A percentile compares a stretch with the other conserved stretches of the same genome.
These are phyloP conservation scores for Plasmodium berghei DNA, from an alignment of 169 alveolate species.

Conservation along the genomic window DNA sequence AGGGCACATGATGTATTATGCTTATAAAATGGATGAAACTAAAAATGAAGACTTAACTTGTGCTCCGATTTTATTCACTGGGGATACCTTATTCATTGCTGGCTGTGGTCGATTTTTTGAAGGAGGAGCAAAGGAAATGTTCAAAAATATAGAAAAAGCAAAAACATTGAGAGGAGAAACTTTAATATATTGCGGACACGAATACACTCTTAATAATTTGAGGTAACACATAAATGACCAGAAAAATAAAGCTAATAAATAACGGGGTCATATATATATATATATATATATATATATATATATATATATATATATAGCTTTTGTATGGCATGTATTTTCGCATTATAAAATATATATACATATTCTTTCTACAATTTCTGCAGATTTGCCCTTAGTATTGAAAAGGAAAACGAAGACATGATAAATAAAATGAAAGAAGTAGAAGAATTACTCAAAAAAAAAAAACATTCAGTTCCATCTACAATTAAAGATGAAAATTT, in stretches of 20 bases:
- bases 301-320: background rate
- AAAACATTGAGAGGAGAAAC: constrained; percentile 89
- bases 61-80: constrained; percentile 84
- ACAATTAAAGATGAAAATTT: constrained; percentile 76
- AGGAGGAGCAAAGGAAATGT: constrained; percentile 92
- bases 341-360: background rate
- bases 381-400: constrained; percentile 66
- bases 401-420: constrained; percentile 64
- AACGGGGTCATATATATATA: background rate
- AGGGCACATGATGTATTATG: constrained; percentile 94
- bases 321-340: background rate
- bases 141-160: constrained; percentile 77
- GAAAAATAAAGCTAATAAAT: no score
- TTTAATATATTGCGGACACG: constrained; percentile 95
- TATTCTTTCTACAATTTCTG: background rate
- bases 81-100: constrained; percentile 95
- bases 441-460: constrained; percentile 40
- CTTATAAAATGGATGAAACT: constrained; percentile 72
- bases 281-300: constrained; percentile 9
- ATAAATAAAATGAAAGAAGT: constrained; percentile 51
- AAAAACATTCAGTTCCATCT: constrained; percentile 77
- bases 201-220: constrained; percentile 91
- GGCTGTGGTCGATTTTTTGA: constrained; percentile 97
- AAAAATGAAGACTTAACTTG: constrained; percentile 37
- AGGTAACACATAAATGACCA: constrained; percentile 46